Evolutionary conservation across 75 land plant species (phyloP), one percentile per base, ranked within the genome.

Genomic region (Ceratopteris richardii): DNA sequence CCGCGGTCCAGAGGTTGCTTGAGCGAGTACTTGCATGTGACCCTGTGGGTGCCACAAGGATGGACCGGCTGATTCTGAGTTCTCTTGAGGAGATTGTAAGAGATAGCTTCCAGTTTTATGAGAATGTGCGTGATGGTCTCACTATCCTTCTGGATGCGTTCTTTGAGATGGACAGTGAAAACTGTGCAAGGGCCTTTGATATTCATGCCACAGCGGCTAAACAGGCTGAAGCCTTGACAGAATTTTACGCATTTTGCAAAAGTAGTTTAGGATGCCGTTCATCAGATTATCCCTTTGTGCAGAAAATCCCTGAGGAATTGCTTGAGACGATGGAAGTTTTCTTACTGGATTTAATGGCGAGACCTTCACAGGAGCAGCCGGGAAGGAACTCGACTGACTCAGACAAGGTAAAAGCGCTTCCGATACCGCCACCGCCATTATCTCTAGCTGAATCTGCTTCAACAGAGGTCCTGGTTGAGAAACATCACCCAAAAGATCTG

Each of bases 21-120:
- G 90, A 77, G 14, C 74, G 96, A 4, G 80, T 80, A 5, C 57
- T 86, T n/a, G 82, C 70, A 26, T 76, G 80, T 11, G 54, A 64
- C 0, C 96, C 96, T 12, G 78, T 87, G 1, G 96, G 90, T 17
- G 52, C 80, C 0, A 87, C 90, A 30, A 67, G 60, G 64, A 36
- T 25, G 19, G 72, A 80, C 65, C 64, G 16, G 2, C 59, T 83
- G 44, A 75, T 84, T 0, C 82, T 71, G 54, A 43, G 56, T 23
- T 57, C 80, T 28, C 65, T 90, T 1, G 75, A 82, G 55, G 61
- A 77, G 2, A 53, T 90, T 14, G 76, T 86, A 18, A 65, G 58
- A 28, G 98, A 94, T 46, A 94, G 80, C 64, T 86, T 90, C 52
- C 82, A 80, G 39, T 68, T 95, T 0, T 90, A 95, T 72, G 53